These are phyloP conservation scores for Huntiella savannae DNA, from an alignment of 2,329 filamentous ascomycete species.

Conservation along the genomic window DNA sequence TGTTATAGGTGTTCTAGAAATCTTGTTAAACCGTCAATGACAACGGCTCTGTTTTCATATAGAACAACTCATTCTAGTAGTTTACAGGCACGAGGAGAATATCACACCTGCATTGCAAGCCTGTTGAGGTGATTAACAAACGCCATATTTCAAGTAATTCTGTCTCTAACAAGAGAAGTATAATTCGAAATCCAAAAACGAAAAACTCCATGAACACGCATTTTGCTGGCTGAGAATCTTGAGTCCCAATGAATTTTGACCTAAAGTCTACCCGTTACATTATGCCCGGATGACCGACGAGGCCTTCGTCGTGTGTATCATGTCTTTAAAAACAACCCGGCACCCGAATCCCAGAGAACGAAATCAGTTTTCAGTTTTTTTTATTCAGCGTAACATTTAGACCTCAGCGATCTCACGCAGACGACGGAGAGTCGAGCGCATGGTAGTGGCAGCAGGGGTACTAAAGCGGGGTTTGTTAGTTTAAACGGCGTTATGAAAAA, in stretches of 20 bases:
- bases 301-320: slow-evolving; percentile 10
- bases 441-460: slow-evolving; percentile 81
- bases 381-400: slow-evolving; percentile 30
- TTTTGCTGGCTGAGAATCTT: slow-evolving; percentile 7
- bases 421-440: slow-evolving; percentile 90
- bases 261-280: slow-evolving; percentile 11
- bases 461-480: slow-evolving; percentile 28
- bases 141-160: not conserved
- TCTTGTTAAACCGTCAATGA: too few relatives aligned
- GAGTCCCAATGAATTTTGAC: slow-evolving; percentile 12
- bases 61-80: too few relatives aligned
- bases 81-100: too few relatives aligned
- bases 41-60: too few relatives aligned
- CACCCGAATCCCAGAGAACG: slow-evolving; percentile 11
- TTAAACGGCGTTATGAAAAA: not conserved
- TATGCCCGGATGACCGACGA: slow-evolving; percentile 11
- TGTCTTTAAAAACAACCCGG: slow-evolving; percentile 9
- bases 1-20: too few relatives aligned
- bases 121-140: too few relatives aligned
- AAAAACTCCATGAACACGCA: slow-evolving; percentile 6
- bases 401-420: slow-evolving; percentile 95
- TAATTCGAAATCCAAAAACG: not conserved
- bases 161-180: slow-evolving; percentile 3
- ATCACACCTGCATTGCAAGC: too few relatives aligned
- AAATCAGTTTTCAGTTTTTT: slow-evolving; percentile 13